phyloP scores from a whole-genome alignment of 2,329 filamentous ascomycete genomes.

The Hymenoscyphus infarciens region DNA sequence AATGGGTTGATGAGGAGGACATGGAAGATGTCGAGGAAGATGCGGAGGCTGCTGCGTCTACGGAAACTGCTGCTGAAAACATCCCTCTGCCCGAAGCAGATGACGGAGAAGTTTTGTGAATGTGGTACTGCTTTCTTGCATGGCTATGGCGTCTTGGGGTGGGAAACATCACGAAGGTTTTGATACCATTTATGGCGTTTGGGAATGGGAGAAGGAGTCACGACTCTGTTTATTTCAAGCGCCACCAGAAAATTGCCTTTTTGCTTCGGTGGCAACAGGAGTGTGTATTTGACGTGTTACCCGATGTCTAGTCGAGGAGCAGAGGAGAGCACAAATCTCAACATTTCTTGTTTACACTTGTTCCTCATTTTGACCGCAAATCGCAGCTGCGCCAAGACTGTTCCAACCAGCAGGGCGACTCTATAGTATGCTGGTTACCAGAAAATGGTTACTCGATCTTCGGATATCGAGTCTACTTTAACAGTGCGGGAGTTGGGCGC shows the following conservation, averaged over 20 bases:
- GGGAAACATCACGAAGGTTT: neutral
- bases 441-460: too few relatives aligned
- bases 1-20: constrained; percentile 18
- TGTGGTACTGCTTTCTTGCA: constrained; percentile 1
- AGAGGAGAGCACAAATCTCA: neutral
- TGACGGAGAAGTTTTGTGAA: constrained; percentile 10
- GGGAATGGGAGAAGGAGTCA: neutral
- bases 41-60: neutral
- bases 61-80: constrained; percentile 6
- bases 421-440: too few relatives aligned
- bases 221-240: neutral
- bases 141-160: neutral
- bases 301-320: too few relatives aligned
- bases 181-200: neutral
- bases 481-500: too few relatives aligned
- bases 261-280: neutral
- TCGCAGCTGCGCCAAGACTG: too few relatives aligned
- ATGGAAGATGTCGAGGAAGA: constrained; percentile 18
- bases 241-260: neutral
- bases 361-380: too few relatives aligned
- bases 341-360: neutral
- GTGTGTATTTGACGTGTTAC: neutral
- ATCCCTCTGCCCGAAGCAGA: constrained; percentile 12
- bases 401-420: too few relatives aligned
- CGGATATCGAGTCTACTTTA: too few relatives aligned